Conservation (phyloP, 495 filamentous ascomycete species). For the Neurospora tetraspora region DNA sequence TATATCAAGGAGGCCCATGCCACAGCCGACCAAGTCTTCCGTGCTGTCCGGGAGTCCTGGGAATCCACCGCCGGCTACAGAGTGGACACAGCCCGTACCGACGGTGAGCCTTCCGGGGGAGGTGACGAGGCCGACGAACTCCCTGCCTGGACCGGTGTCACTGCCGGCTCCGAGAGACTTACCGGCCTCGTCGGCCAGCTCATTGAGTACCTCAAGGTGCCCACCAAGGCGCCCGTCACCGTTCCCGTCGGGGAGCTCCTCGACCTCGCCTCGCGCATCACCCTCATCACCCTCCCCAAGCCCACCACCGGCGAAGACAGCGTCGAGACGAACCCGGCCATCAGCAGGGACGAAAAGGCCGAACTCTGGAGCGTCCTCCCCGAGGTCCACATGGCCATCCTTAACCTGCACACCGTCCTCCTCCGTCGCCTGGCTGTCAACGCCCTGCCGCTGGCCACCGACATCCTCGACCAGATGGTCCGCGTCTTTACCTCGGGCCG, state of each 20-base stretch:
- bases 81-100: slow-evolving; percentile 21
- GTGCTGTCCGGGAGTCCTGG: slow-evolving; percentile 70
- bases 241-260: slow-evolving; percentile 55
- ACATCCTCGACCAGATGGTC: slow-evolving; percentile 54
- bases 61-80: slow-evolving; percentile 43
- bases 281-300: slow-evolving; percentile 52
- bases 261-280: slow-evolving; percentile 56
- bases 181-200: slow-evolving; percentile 54
- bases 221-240: slow-evolving; percentile 49
- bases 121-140: slow-evolving; percentile 39
- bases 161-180: slow-evolving; percentile 59
- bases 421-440: slow-evolving; percentile 42
- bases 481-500: slow-evolving; percentile 59
- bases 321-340: slow-evolving; percentile 50
- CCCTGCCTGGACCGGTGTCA: slow-evolving; percentile 59
- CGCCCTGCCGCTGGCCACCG: slow-evolving; percentile 44
- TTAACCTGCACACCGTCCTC: slow-evolving; percentile 47
- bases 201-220: slow-evolving; percentile 32
- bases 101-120: slow-evolving; percentile 33
- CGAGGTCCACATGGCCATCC: slow-evolving; percentile 56
- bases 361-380: slow-evolving; percentile 61
- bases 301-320: slow-evolving; percentile 25
- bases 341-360: slow-evolving; percentile 69
- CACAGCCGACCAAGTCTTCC: slow-evolving; percentile 65
- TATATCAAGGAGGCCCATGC: slow-evolving; percentile 51